Evolutionary conservation across 1,139 yeast genomes (phyloP), one percentile per base, ranked within the genome.

Genomic region (Yamadazyma pseudoaaseri): DNA sequence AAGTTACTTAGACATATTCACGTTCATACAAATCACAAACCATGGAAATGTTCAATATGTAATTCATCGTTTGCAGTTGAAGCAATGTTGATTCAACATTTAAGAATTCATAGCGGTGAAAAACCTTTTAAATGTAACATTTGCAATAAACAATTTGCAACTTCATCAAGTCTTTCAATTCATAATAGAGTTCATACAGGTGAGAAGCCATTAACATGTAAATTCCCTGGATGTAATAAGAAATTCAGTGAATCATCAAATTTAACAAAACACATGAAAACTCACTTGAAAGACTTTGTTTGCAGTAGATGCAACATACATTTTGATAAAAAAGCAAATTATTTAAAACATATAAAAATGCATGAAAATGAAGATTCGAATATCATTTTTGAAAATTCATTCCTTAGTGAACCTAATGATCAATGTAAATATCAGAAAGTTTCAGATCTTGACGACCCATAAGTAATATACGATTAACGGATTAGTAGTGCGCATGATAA

Each of bases 191-290:
- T 70, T 2, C 82, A 76, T 47, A 69, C 76, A 3, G 81, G 81
- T 4, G 76, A 85, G 42, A 86, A 86, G 55, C 97, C 97, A 1
- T 68, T 89, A 44, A 64, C 59, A 27, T 92, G 98, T 58, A 81
- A 80, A 44, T 74, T 76, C 62, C 84, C 84, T 0, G 85, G 87
- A 0, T 92, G 98, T 56, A 82, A 78, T 16, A 87, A 86, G 56
- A 63, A 87, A 34, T 92, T 92, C 52, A 82, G 94, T 40, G 97
- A 92, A 54, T 80, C 92, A 29, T 84, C 95, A 11, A 90, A 92
- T 53, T 65, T 90, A 47, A 81, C 87, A 16, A 92, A 92, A 51
- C 98, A 92, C 56, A 76, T 86, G 81, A 83, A 76, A 50, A 76
- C 74, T 2, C 94, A 84, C 53, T 27, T 70, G 6, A 43, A 79